Base-by-base conservation (phyloP, 345 rosid genomes). In the Brassica incana region DNA sequence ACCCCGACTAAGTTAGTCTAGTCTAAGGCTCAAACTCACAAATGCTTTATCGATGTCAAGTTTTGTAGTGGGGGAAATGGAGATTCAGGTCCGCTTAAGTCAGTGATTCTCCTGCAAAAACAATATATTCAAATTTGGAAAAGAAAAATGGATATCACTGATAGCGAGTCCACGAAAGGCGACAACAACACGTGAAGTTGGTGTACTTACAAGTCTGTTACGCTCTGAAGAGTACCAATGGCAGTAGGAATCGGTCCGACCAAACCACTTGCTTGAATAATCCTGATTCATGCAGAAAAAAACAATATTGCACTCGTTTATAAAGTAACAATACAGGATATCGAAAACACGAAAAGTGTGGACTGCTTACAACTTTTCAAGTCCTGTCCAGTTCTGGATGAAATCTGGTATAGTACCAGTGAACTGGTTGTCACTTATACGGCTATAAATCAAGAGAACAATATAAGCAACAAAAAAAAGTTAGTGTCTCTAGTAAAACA, bases 361-460 rank as follows among this genome's bases (percentile, higher is more conserved):
- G n/a, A 71, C 48, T 38, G 38, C 90, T 87, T 82, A 90, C 95
- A 90, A 18, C 77, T 29, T 86, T 0, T 1, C 6, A 3, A 91
- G 85, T 8, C 45, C 43, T 68, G 80, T 85, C 93, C 87, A 89
- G 35, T 89, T 91, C 67, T 81, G 78, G 33, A 91, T 85, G 76
- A 86, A 84, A 73, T 78, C n/a, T 0, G 95, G 95, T 58, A 91
- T 88, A 9, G 65, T 8, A 14, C 91, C 91, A 0, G 50, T 84
- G 74, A 90, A 89, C 2, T 71, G 67, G 73, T 86, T 88, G 71
- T 89, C 92, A 30, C 87, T 54, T 5, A 89, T 74, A 67, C 88
- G 83, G 10, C 92, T 88, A 69, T 18, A 82, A 15, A 5, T 10
- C 58, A 18, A 67, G 16, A 14, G 8, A 67, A 65, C 6, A 43